Evolutionary conservation across 192 early-diverging fungal species (phyloP).

Genomic region (Coemansia sp.): DNA sequence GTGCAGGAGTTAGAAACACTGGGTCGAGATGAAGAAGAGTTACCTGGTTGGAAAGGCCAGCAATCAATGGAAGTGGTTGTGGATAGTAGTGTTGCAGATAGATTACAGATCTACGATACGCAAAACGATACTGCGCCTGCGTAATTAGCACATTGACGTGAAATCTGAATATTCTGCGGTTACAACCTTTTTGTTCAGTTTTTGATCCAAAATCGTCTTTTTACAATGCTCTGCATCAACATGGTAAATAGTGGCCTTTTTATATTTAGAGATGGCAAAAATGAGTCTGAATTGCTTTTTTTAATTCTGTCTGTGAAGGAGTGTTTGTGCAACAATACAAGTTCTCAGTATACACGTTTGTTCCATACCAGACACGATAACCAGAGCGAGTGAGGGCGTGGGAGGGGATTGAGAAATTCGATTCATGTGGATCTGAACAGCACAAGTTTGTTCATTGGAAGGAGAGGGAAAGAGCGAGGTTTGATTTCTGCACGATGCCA

Average conservation of each 20-base stretch:
- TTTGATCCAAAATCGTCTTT: not conserved
- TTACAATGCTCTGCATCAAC: too few relatives aligned
- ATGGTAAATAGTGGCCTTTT: too few relatives aligned
- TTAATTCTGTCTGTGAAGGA: too few relatives aligned
- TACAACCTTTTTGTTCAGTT: not conserved
- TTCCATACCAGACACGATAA: too few relatives aligned
- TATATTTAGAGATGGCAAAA: too few relatives aligned
- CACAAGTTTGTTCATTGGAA: not conserved
- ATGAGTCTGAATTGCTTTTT: too few relatives aligned
- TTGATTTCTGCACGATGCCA: not conserved
- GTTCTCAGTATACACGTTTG: too few relatives aligned
- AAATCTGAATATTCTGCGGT: not conserved
- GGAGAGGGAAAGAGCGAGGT: not conserved
- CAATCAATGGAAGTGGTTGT: conserved; percentile 37
- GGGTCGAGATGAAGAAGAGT: conserved; percentile 39
- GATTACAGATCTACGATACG: conserved; percentile 41
- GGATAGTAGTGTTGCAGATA: conserved; percentile 23
- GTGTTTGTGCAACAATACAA: too few relatives aligned
- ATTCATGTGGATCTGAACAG: not conserved
- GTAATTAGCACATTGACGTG: not conserved
- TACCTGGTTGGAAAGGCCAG: conserved; percentile 33
- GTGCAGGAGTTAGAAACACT: conserved; percentile 31
- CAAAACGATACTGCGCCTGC: conserved; percentile 24
- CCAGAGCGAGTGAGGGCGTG: too few relatives aligned
- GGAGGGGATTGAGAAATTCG: not conserved